These are phyloP conservation scores for Saxispiralis lemnorum DNA, from an alignment of 495 filamentous ascomycete species.

Conservation along the genomic window DNA sequence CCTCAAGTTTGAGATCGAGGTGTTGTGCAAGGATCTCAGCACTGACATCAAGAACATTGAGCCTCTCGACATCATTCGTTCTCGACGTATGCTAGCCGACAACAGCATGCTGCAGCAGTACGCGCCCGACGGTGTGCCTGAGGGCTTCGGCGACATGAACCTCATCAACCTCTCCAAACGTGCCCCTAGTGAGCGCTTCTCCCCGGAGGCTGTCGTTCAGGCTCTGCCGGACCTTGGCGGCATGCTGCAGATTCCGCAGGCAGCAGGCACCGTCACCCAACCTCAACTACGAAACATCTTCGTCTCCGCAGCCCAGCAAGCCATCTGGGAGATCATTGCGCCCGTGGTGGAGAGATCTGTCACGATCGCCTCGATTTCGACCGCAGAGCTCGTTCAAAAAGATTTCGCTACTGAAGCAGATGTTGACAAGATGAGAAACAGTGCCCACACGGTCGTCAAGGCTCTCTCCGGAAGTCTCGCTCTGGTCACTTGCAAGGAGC, in stretches of 20 bases:
- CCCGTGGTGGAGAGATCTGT: conserved; percentile 94
- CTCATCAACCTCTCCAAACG: conserved; percentile 48
- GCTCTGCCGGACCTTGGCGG: conserved; percentile 63
- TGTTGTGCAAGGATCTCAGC: conserved; percentile 79
- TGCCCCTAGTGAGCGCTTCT: conserved; percentile 47
- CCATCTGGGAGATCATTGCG: conserved; percentile 84
- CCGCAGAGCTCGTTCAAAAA: conserved; percentile 79
- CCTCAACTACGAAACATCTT: conserved; percentile 62
- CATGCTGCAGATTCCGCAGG: conserved; percentile 54
- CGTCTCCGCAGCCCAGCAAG: conserved; percentile 61
- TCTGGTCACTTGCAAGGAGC: conserved; percentile 94
- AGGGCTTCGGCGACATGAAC: conserved; percentile 61
- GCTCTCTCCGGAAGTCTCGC: conserved; percentile 83
- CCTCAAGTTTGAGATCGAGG: conserved; percentile 94
- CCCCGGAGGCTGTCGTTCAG: conserved; percentile 52
- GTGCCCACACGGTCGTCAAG: conserved; percentile 81
- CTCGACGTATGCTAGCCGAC: conserved; percentile 27
- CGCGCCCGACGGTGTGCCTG: conserved; percentile 32
- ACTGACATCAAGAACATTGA: conserved; percentile 75
- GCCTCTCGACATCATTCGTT: conserved; percentile 61
- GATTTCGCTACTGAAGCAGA: conserved; percentile 89
- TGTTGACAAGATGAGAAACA: conserved; percentile 63
- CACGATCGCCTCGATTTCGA: conserved; percentile 91
- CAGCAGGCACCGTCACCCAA: conserved; percentile 30
- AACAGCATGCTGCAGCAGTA: conserved; percentile 11